phyloP scores from a whole-genome alignment of 176 grass and related monocot genomes.

The Neostapfia colusana region DNA sequence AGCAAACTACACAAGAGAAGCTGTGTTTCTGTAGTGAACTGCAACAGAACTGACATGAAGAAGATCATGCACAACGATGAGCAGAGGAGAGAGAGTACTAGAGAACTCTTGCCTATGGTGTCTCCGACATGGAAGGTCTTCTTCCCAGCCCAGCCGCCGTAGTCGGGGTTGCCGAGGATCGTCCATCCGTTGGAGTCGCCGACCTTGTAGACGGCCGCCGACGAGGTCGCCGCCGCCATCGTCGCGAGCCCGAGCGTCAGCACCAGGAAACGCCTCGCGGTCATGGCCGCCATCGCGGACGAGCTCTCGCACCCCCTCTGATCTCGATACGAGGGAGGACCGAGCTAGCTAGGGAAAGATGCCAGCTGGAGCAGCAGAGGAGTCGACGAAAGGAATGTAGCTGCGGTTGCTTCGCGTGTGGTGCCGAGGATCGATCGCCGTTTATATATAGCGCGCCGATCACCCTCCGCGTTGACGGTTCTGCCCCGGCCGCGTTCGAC shows the following conservation, averaged over 20 bases:
- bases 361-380: slow-evolving; percentile 39
- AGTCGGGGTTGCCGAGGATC: slow-evolving; percentile 66
- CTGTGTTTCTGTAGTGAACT: background rate
- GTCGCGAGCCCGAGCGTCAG: slow-evolving; percentile 45
- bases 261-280: slow-evolving; percentile 31
- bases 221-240: slow-evolving; percentile 40
- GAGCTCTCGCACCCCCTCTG: slow-evolving; percentile 17
- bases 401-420: slow-evolving; percentile 29
- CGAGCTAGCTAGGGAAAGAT: background rate
- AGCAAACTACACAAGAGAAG: background rate
- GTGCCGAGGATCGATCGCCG: background rate
- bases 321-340: background rate
- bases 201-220: slow-evolving; percentile 62
- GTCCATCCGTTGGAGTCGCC: slow-evolving; percentile 77
- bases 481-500: slow-evolving; percentile 11
- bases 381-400: slow-evolving; percentile 48
- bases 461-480: background rate
- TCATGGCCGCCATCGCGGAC: slow-evolving; percentile 27
- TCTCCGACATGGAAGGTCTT: slow-evolving; percentile 59
- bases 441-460: slow-evolving; percentile 30
- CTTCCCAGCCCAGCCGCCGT: slow-evolving; percentile 57
- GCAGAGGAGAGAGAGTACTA: background rate
- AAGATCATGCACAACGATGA: background rate
- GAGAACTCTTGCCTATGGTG: slow-evolving; percentile 63
- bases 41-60: background rate